phyloP scores from a whole-genome alignment of 2,329 filamentous ascomycete species.

The Hypoxylon sp. region DNA sequence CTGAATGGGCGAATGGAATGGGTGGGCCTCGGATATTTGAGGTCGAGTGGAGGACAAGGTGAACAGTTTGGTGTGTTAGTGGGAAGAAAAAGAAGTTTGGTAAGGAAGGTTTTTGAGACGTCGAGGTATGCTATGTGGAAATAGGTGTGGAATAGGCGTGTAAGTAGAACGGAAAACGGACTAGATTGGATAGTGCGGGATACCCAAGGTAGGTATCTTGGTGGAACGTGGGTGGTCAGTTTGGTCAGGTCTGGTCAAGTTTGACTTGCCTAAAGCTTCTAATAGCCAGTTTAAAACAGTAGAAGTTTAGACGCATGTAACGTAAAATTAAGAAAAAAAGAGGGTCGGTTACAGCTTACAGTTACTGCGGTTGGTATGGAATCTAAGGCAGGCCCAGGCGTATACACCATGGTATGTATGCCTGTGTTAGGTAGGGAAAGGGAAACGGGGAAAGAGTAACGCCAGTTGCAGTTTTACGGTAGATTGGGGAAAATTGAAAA shows the following conservation, averaged over 20 bases:
- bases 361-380: not conserved
- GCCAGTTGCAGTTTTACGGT: constrained; percentile 19
- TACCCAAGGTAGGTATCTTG: constrained; percentile 31
- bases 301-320: constrained; percentile 8
- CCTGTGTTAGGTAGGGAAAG: no score
- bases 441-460: constrained; percentile 27
- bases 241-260: no score
- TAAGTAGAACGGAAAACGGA: constrained; percentile 30
- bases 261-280: constrained; percentile 15
- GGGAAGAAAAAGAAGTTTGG: constrained; percentile 18
- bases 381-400: constrained; percentile 6
- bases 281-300: constrained; percentile 27
- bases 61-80: constrained; percentile 26
- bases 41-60: not conserved
- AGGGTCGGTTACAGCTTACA: constrained; percentile 9
- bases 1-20: constrained; percentile 10
- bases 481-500: constrained; percentile 16
- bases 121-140: constrained; percentile 34
- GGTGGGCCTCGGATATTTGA: constrained; percentile 20
- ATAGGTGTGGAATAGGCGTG: constrained; percentile 19
- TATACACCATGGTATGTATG: not conserved
- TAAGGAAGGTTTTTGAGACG: constrained; percentile 36
- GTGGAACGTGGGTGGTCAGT: constrained; percentile 41
- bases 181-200: constrained; percentile 39
- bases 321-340: constrained; percentile 1